Evolutionary conservation across 2,329 filamentous ascomycete genomes (phyloP).

Genomic region (Knufia fluminis): DNA sequence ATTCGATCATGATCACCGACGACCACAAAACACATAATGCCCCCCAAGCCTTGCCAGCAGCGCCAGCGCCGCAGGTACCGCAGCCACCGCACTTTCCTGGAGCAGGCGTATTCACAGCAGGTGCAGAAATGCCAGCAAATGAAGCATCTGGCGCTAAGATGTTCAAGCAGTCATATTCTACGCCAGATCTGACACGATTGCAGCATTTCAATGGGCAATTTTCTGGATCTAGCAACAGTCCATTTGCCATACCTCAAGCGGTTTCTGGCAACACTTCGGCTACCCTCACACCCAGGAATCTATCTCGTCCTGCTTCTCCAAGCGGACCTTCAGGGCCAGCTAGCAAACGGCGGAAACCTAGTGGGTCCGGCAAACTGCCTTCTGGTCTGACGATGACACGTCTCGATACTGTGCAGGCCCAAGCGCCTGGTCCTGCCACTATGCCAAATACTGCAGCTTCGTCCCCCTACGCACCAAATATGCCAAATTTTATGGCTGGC

Average conservation of each 20-base stretch:
- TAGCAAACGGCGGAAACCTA: conserved; percentile 75
- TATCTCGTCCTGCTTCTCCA: conserved; percentile 68
- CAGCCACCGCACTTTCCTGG: conserved; percentile 35
- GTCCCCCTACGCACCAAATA: conserved; percentile 34
- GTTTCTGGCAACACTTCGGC: conserved; percentile 34
- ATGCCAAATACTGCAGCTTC: conserved; percentile 34
- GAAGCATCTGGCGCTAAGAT: conserved; percentile 23
- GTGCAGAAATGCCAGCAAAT: conserved; percentile 10
- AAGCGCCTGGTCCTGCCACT: conserved; percentile 23
- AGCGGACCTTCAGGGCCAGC: conserved; percentile 53
- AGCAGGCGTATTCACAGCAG: conserved; percentile 33
- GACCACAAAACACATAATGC: conserved; percentile 80
- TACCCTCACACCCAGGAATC: conserved; percentile 48
- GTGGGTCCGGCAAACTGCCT: conserved; percentile 59
- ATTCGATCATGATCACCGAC: conserved; percentile 92
- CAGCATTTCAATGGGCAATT: conserved; percentile 42
- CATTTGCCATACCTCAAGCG: conserved; percentile 32
- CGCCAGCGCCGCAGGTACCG: conserved; percentile 23
- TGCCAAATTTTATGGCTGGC: conserved; percentile 29
- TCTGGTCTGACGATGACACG: conserved; percentile 72
- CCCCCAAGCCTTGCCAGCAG: conserved; percentile 30
- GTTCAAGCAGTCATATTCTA: conserved; percentile 47
- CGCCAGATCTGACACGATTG: conserved; percentile 53
- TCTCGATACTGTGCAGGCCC: conserved; percentile 50
- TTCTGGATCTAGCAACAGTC: conserved; percentile 26